Conservation (phyloP, 2,329 filamentous ascomycete genomes). For the Fusarium cyanostomum region DNA sequence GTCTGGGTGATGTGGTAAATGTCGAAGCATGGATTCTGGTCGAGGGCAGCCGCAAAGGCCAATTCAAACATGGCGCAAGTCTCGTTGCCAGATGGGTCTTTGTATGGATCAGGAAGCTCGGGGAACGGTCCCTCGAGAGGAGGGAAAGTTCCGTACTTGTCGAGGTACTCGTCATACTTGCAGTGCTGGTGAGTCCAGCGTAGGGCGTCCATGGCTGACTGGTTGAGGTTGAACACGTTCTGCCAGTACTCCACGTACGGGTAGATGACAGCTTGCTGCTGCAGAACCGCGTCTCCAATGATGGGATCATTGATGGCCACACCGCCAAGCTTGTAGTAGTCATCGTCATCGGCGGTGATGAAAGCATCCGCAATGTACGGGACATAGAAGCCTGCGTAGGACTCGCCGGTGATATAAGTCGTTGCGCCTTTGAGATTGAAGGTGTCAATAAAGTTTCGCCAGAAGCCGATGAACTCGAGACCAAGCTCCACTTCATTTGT, state of each 20-base stretch:
- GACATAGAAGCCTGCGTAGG: constrained; percentile 73
- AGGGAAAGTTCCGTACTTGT: constrained; percentile 74
- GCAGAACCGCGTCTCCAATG: constrained; percentile 61
- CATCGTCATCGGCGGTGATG: constrained; percentile 71
- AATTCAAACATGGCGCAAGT: constrained; percentile 68
- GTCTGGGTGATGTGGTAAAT: constrained; percentile 77
- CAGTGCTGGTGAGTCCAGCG: constrained; percentile 64
- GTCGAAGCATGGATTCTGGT: constrained; percentile 81
- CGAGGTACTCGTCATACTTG: constrained; percentile 68
- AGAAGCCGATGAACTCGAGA: constrained; percentile 79
- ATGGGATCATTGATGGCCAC: constrained; percentile 79
- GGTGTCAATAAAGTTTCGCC: constrained; percentile 78
- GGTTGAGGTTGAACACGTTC: constrained; percentile 70
- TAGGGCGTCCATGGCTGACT: constrained; percentile 63
- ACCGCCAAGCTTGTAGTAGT: constrained; percentile 73
- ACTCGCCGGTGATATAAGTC: constrained; percentile 77
- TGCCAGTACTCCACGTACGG: constrained; percentile 70
- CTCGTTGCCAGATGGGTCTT: constrained; percentile 43
- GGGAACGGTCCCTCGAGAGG: constrained; percentile 68
- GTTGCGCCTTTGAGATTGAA: constrained; percentile 74
- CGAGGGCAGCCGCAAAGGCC: constrained; percentile 62
- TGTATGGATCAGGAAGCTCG: constrained; percentile 38
- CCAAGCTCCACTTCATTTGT: constrained; percentile 74
- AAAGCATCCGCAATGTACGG: constrained; percentile 80
- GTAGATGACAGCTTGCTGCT: constrained; percentile 59